These are phyloP conservation scores for Sugiyamaella chiloensis DNA, from an alignment of 805 yeast genomes.

Conservation along the genomic window DNA sequence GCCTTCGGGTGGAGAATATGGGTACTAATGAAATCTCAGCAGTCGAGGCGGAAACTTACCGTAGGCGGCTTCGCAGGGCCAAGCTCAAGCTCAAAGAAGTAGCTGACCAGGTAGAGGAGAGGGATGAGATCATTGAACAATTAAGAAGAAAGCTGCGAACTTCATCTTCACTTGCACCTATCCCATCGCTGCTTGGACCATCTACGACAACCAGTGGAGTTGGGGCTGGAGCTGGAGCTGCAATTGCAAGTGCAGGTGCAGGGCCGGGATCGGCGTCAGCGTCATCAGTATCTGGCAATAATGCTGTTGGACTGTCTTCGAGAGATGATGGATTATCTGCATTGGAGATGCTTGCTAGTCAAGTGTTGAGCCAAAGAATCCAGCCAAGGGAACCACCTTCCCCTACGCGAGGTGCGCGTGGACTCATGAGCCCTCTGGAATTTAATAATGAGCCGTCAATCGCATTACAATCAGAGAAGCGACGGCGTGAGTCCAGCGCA, in stretches of 20 bases:
- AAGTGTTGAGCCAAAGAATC: slow-evolving; percentile 39
- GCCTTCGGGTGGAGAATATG: slow-evolving; percentile 35
- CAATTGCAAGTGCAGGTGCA: neutral
- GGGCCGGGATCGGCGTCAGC: neutral
- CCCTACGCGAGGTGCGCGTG: slow-evolving; percentile 7
- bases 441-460: slow-evolving; percentile 9
- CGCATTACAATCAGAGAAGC: slow-evolving; percentile 21
- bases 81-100: slow-evolving; percentile 46
- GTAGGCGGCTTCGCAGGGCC: slow-evolving; percentile 39
- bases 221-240: slow-evolving; percentile 10
- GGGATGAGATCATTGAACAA: slow-evolving; percentile 44
- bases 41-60: slow-evolving; percentile 34
- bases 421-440: slow-evolving; percentile 27
- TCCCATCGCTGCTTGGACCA: slow-evolving; percentile 5
- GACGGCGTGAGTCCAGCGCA: slow-evolving; percentile 35
- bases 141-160: slow-evolving; percentile 34
- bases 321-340: slow-evolving; percentile 43
- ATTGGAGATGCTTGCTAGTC: slow-evolving; percentile 53
- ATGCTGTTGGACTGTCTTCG: neutral
- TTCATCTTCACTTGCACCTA: slow-evolving; percentile 7
- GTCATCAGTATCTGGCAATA: neutral
- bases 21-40: slow-evolving; percentile 7
- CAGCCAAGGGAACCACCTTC: slow-evolving; percentile 4
- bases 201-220: slow-evolving; percentile 8
- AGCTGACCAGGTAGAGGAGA: slow-evolving; percentile 41